Conservation (phyloP, 768 basidiomycete species). For the Boletellus ananiceps region DNA sequence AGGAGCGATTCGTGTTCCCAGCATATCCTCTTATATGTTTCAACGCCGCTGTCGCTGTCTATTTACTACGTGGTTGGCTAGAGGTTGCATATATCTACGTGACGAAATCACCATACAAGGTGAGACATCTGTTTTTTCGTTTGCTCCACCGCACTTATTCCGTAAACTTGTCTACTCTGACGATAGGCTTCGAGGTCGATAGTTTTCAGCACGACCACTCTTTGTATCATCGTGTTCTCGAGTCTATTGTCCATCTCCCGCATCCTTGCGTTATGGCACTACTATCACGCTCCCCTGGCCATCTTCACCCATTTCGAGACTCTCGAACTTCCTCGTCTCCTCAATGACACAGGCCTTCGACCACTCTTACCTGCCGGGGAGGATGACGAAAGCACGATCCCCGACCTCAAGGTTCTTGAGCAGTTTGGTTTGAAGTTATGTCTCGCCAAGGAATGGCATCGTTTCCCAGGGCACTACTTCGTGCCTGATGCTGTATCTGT, state of each 20-base stretch:
- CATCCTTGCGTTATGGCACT: slow-evolving; percentile 75
- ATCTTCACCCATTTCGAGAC: slow-evolving; percentile 67
- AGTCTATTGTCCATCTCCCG: slow-evolving; percentile 73
- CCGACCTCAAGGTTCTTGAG: slow-evolving; percentile 66
- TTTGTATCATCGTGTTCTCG: slow-evolving; percentile 61
- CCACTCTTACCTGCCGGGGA: slow-evolving; percentile 42
- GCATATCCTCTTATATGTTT: slow-evolving; percentile 89
- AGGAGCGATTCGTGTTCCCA: slow-evolving; percentile 98
- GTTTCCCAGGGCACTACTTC: slow-evolving; percentile 88
- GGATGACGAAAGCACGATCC: slow-evolving; percentile 41
- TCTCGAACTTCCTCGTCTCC: slow-evolving; percentile 73
- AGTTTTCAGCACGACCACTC: slow-evolving; percentile 74
- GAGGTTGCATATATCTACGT: slow-evolving; percentile 69
- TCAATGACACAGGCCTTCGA: slow-evolving; percentile 67
- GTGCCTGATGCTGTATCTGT: slow-evolving; percentile 79
- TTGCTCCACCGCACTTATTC: slow-evolving; percentile 1
- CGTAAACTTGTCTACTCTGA: background rate
- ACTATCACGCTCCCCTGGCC: slow-evolving; percentile 87
- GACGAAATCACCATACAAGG: slow-evolving; percentile 83
- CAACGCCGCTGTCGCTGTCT: slow-evolving; percentile 88
- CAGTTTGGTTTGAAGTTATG: slow-evolving; percentile 75
- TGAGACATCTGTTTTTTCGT: slow-evolving; percentile 33
- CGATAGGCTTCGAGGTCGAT: slow-evolving; percentile 68
- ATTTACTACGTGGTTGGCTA: slow-evolving; percentile 81
- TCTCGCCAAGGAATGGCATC: slow-evolving; percentile 92